Evolutionary conservation across 352 stramenopile genomes (phyloP).

Genomic region (Phytophthora sp.): DNA sequence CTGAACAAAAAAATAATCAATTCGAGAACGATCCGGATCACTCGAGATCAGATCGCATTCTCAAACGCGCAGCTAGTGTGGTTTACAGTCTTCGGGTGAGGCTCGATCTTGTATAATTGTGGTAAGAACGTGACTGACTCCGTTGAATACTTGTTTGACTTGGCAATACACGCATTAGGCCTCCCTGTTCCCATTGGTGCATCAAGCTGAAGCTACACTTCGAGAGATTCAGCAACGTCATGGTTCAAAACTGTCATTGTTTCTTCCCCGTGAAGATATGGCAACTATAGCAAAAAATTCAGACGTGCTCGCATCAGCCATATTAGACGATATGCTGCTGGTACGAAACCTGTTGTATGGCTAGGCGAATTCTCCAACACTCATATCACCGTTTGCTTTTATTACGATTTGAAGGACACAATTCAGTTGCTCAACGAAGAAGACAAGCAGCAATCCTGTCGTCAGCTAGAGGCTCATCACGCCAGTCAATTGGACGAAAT

Average conservation of each 20-base stretch:
- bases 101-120: too few relatives aligned
- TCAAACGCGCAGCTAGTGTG: slow-evolving; percentile 47
- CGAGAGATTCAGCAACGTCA: slow-evolving; percentile 46
- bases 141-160: too few relatives aligned
- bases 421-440: slow-evolving; percentile 63
- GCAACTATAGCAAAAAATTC: slow-evolving; percentile 51
- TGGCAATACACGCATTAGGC: slow-evolving; percentile 20
- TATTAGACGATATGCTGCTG: slow-evolving; percentile 70
- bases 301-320: slow-evolving; percentile 53
- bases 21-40: slow-evolving; percentile 8
- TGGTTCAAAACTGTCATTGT: slow-evolving; percentile 44
- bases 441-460: slow-evolving; percentile 39
- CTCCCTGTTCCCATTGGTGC: slow-evolving; percentile 56
- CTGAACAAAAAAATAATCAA: slow-evolving; percentile 34
- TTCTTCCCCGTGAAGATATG: slow-evolving; percentile 47
- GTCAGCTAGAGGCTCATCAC: slow-evolving; percentile 32
- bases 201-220: slow-evolving; percentile 58
- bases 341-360: slow-evolving; percentile 30
- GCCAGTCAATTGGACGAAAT: slow-evolving; percentile 55
- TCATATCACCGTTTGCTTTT: slow-evolving; percentile 3
- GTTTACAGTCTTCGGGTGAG: slow-evolving; percentile 59
- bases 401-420: slow-evolving; percentile 46
- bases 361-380: not conserved
- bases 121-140: too few relatives aligned
- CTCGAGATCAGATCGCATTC: slow-evolving; percentile 34